phyloP scores from a whole-genome alignment of 2,329 filamentous ascomycete genomes.

The Paecilomyces dactylethromorphus region DNA sequence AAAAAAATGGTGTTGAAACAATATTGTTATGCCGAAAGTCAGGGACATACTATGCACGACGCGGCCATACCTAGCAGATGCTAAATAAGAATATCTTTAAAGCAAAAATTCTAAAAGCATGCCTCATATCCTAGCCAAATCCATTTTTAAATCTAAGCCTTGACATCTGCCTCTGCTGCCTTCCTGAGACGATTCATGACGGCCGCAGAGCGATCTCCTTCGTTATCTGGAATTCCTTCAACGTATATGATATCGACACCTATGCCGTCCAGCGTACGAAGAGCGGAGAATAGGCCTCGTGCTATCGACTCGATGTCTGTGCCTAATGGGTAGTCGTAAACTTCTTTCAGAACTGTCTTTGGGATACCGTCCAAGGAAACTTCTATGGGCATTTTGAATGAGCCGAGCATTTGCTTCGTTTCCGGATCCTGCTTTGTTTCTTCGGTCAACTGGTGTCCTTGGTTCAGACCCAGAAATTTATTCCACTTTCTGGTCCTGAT shows the following conservation, averaged over 20 bases:
- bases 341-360: conserved; percentile 16
- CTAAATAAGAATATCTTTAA: too few species aligned
- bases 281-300: conserved; percentile 76
- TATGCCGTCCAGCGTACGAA: conserved; percentile 75
- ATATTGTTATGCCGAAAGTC: too few species aligned
- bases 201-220: conserved; percentile 75
- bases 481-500: conserved; percentile 33
- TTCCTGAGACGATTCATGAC: conserved; percentile 80
- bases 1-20: too few species aligned
- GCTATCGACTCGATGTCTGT: conserved; percentile 67
- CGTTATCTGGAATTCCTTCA: conserved; percentile 68
- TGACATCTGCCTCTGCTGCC: conserved; percentile 56
- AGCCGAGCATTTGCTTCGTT: conserved; percentile 14
- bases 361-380: conserved; percentile 12
- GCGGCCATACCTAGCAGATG: too few species aligned
- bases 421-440: neutral
- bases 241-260: conserved; percentile 81
- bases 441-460: conserved; percentile 9
- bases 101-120: too few species aligned
- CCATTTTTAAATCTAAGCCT: conserved; percentile 34
- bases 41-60: too few species aligned
- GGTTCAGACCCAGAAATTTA: conserved; percentile 20
- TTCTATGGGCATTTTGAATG: conserved; percentile 20
- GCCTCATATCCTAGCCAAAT: too few species aligned
- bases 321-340: conserved; percentile 70